Percentiles rank a stretch among this genome's conserved stretches.
phyloP scores from a whole-genome alignment of 1,139 yeast species.

The Diutina neorugosa region DNA sequence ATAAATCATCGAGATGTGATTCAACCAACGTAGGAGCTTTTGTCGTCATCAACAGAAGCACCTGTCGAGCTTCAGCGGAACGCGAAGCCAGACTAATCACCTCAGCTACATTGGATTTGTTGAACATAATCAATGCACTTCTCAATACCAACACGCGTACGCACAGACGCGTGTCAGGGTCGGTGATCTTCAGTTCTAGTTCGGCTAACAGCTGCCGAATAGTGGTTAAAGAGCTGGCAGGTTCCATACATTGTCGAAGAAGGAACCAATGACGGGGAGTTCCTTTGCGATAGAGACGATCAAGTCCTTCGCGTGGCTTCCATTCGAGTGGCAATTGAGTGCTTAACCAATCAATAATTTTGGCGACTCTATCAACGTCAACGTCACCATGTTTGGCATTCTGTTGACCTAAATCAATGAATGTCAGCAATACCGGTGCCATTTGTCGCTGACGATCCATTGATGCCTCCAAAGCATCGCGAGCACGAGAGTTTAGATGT shows the following conservation, averaged over 20 bases:
- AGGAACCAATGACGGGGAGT: slow-evolving; percentile 2
- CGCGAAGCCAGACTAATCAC: slow-evolving; percentile 37
- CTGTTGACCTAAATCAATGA: neutral
- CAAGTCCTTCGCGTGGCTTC: neutral
- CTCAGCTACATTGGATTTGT: slow-evolving; percentile 49
- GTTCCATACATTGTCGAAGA: neutral
- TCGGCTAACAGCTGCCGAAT: neutral
- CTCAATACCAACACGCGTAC: neutral
- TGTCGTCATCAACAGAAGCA: neutral
- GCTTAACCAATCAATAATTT: neutral
- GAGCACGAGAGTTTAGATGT: neutral
- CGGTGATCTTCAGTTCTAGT: neutral
- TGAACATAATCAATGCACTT: slow-evolving; percentile 43
- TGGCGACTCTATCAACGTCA: neutral
- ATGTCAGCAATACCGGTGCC: neutral
- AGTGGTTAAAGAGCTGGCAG: neutral
- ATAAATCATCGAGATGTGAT: neutral
- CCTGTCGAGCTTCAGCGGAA: slow-evolving; percentile 4
- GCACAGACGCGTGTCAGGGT: neutral
- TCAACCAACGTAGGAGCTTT: slow-evolving; percentile 1
- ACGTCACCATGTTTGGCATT: neutral
- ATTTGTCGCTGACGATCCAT: neutral
- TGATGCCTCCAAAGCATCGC: neutral
- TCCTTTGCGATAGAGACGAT: neutral
- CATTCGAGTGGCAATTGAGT: neutral